These are phyloP conservation scores for Boletales sp. DNA, from an alignment of 768 basidiomycete genomes.

Conservation along the genomic window DNA sequence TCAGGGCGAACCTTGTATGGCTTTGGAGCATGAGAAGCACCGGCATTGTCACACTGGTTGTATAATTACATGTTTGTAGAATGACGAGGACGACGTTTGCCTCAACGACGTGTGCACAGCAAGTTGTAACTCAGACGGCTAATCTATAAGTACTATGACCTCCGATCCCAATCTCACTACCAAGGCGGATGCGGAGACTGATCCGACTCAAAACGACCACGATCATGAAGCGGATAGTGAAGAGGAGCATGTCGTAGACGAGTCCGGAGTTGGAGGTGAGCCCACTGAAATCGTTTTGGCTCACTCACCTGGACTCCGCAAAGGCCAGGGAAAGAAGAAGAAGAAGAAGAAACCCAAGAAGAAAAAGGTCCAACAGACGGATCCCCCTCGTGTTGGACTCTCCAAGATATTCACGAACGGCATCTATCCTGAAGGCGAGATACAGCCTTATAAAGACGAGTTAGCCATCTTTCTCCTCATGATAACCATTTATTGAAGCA, in stretches of 20 bases:
- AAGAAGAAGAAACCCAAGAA: constrained; percentile 93
- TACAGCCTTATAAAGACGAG: constrained; percentile 91
- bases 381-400: constrained; percentile 86
- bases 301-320: background rate
- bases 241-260: constrained; percentile 30
- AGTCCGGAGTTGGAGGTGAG: constrained; percentile 27
- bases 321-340: constrained; percentile 80
- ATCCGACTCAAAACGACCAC: constrained; percentile 14
- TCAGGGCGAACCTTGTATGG: constrained; percentile 78
- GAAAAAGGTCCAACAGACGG: constrained; percentile 79
- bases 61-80: too few relatives aligned
- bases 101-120: background rate
- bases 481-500: background rate
- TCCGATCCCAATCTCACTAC: constrained; percentile 11
- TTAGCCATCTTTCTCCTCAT: constrained; percentile 38
- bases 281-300: background rate
- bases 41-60: background rate
- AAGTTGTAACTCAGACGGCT: background rate
- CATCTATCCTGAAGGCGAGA: constrained; percentile 88
- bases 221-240: constrained; percentile 30
- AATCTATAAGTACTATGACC: constrained; percentile 10
- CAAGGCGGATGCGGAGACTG: constrained; percentile 14
- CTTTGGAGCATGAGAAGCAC: constrained; percentile 57
- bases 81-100: too few relatives aligned
- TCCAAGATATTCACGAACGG: constrained; percentile 85